Base-by-base conservation (phyloP, 441 rosid species). In the Arabidopsis lyrata region DNA sequence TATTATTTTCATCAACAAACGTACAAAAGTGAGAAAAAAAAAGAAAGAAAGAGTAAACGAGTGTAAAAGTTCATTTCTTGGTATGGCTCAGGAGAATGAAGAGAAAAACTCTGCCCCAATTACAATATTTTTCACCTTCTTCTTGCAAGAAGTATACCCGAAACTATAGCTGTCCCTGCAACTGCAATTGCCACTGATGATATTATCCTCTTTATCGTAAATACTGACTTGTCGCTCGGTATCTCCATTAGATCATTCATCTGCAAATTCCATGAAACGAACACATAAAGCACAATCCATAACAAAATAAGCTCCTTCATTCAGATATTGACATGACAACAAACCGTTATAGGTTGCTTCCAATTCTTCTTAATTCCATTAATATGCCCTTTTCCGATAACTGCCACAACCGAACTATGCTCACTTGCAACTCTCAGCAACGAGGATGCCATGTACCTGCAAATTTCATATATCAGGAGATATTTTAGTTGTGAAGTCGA, bases 351-450 rank as follows among this genome's bases (percentile, higher is more conserved):
- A 72, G 92, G 90, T 72, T 91, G 93, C 83, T 85, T 78, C 99
- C 99, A 95, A 24, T 91, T 77, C 81, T 84, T 86, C 85, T 81
- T 85, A 63, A 95, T 95, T 80, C 98, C 99, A 57, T 84, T 83
- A 76, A 95, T 81, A 80, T 95, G 99, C 13, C 98, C 98, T 86
- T 86, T 95, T 49, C 99, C 99, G n/a, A 95, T 92, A 20, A 95
- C 98, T 38, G 96, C 99, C 39, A 92, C 98, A 0, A 95, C 97
- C 50, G 89, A 85, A 65, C 83, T 72, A 66, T 90, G 96, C 81
- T 90, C 90, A 20, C 85, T 78, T 5, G 95, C 99, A 77, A 80
- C 83, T 70, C 76, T 83, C 49, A 84, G 83, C 74, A 95, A 81
- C 12, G 67, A 77, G 20, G 82, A 85, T 27, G 99, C 76, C 97